Base-by-base conservation (phyloP, 129 eudicot genomes). In the Rutidosis leptorrhynchoides region DNA sequence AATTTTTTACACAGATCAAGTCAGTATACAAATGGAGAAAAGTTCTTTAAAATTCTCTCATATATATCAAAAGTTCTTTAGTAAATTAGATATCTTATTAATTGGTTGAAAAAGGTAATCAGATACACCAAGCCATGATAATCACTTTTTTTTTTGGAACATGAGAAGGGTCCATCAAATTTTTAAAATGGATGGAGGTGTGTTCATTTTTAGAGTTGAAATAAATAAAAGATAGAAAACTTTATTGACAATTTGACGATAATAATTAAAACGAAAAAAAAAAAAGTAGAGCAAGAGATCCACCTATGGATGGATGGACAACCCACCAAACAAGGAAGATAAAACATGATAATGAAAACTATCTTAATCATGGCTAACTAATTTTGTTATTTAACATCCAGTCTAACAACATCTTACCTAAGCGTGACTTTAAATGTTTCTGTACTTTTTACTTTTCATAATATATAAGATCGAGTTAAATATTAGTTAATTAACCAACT, bases 301-400 rank as follows among this genome's bases (percentile, higher is more conserved):
- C 62, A 63, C 64, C 25, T 53, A 53, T 63, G 33, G 77, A 49
- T 63, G 33, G 77, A 49, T 69, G 70, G 80, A 75, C 80, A 75
- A 68, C 16, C 58, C 74, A 75, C 80, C 80, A 75, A 75, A 68
- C 80, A 75, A 68, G 69, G 74, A 54, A 23, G 59, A 62, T 25
- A 46, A 29, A 26, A 68, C 80, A 75, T 75, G 20, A 75, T 75
- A n/a, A 75, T 59, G 56, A 61, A 10, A 68, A 35, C 74, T 54
- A 60, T 75, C 74, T 75, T 75, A 59, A 45, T 75, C 80, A 75
- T 11, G 37, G 30, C 70, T 75, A 75, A 75, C 80, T 60, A 68
- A 51, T 69, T 67, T 75, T 68, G 69, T 60, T 68, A 45, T 67
- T 60, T 59, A 67, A 67, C 74, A 60, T 15, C 58, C 37, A 40